Evolutionary conservation across 179 eudicot species (phyloP).

Genomic region (Spergularia azorica): DNA sequence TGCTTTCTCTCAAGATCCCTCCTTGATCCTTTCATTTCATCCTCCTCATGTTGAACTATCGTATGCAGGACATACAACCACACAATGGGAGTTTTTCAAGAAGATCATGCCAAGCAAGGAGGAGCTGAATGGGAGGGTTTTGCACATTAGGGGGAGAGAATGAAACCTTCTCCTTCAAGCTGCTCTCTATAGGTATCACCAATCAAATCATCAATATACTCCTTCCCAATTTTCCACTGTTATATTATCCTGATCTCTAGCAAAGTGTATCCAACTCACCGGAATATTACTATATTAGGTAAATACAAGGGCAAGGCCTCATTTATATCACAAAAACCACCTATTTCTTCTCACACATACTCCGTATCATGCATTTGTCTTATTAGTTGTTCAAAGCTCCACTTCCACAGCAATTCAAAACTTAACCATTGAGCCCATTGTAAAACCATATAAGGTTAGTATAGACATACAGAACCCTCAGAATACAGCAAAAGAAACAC

Average conservation of each 20-base stretch:
- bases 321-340: neutral
- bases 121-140: conserved; percentile 71
- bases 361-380: neutral
- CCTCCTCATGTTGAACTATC: conserved; percentile 62
- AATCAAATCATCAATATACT: too few species aligned
- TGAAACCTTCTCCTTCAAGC: conserved; percentile 75
- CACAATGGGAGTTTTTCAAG: conserved; percentile 81
- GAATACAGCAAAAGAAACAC: neutral
- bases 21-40: conserved; percentile 61
- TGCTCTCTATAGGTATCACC: conserved; percentile 77
- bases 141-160: conserved; percentile 59
- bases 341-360: neutral
- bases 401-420: too few species aligned
- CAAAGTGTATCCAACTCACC: neutral
- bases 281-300: neutral
- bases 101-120: conserved; percentile 67
- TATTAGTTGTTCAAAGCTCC: too few species aligned
- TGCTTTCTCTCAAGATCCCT: conserved; percentile 52
- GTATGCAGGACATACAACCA: conserved; percentile 48
- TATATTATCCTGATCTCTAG: neutral
- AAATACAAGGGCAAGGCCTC: neutral
- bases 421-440: too few species aligned
- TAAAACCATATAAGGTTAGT: neutral
- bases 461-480: neutral
- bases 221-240: too few species aligned